Evolutionary conservation across 768 basidiomycete genomes (phyloP).

Genomic region (Boletus vermiculosoides): DNA sequence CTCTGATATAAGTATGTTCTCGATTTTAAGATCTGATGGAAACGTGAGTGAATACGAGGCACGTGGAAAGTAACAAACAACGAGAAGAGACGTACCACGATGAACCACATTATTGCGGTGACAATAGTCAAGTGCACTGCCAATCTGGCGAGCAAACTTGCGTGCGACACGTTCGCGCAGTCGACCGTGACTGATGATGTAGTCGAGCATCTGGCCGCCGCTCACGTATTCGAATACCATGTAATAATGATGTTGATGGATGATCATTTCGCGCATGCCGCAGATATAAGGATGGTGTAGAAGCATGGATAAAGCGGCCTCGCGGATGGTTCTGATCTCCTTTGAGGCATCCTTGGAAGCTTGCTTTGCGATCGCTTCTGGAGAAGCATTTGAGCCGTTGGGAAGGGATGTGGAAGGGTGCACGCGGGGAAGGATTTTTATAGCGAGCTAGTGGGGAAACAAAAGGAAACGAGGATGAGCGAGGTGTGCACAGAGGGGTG

Average conservation of each 20-base stretch:
- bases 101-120: constrained; percentile 98
- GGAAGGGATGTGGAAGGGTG: constrained; percentile 56
- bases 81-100: constrained; percentile 53
- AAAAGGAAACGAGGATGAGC: constrained; percentile 10
- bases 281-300: constrained; percentile 99
- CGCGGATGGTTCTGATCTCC: constrained; percentile 93
- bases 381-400: constrained; percentile 44
- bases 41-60: constrained; percentile 3
- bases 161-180: constrained; percentile 92
- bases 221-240: constrained; percentile 99
- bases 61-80: neutral
- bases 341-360: constrained; percentile 90
- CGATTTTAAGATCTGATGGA: constrained; percentile 87
- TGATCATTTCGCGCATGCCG: constrained; percentile 98
- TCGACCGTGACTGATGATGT: constrained; percentile 97
- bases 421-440: constrained; percentile 95
- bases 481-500: neutral
- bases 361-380: constrained; percentile 69
- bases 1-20: constrained; percentile 98
- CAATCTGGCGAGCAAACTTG: constrained; percentile 98
- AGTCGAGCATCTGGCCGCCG: constrained; percentile 99
- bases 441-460: constrained; percentile 67
- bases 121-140: constrained; percentile 93
- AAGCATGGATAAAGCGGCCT: constrained; percentile 92
- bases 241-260: constrained; percentile 98